These are phyloP conservation scores for Debaryomyces sp. DNA, from an alignment of 1,139 yeast genomes.

Conservation along the genomic window DNA sequence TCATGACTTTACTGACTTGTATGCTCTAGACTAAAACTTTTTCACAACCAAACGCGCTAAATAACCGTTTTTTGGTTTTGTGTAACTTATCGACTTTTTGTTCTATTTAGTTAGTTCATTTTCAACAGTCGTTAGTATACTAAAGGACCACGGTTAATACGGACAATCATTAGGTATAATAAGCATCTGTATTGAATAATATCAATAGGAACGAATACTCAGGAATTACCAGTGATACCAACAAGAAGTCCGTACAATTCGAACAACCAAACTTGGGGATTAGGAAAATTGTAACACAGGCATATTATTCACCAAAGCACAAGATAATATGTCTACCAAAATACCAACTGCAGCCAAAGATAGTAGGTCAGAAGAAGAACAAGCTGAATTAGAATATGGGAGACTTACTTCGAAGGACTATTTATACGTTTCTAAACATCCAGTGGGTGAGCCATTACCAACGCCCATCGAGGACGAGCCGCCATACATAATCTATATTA, in stretches of 20 bases:
- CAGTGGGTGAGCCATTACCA: conserved; percentile 56
- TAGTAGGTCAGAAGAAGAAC: conserved; percentile 48
- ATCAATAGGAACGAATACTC: background rate
- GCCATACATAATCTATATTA: conserved; percentile 73
- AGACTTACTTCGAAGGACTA: conserved; percentile 57
- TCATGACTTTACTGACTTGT: background rate
- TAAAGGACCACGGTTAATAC: background rate
- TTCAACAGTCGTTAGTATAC: background rate
- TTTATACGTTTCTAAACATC: conserved; percentile 55
- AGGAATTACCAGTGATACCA: background rate
- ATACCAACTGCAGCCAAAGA: conserved; percentile 55
- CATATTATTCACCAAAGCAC: background rate
- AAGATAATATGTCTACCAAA: conserved; percentile 17
- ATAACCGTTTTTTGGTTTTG: background rate
- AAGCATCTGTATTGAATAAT: background rate
- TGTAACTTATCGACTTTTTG: conserved; percentile 2
- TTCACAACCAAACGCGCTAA: conserved; percentile 4
- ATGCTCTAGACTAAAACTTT: background rate
- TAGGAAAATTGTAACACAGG: background rate
- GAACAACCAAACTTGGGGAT: background rate
- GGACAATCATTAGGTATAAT: background rate
- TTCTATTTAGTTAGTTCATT: background rate
- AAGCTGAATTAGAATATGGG: conserved; percentile 69
- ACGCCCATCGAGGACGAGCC: conserved; percentile 82
- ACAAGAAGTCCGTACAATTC: background rate